These are phyloP conservation scores for Myriosclerotinia duriaeana DNA, from an alignment of 2,329 filamentous ascomycete species.

Conservation along the genomic window DNA sequence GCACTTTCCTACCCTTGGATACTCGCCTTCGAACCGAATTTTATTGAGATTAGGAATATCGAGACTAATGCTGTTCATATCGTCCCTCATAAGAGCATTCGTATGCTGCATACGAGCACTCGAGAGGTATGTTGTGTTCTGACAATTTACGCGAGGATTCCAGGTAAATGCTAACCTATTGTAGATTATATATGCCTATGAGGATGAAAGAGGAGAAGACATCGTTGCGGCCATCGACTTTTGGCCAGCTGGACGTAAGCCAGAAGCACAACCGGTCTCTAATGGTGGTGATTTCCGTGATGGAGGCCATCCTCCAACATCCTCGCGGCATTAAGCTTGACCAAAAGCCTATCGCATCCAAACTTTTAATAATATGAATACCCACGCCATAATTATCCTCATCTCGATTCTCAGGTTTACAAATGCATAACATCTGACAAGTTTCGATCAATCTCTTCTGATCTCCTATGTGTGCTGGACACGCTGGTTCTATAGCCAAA, in stretches of 20 bases:
- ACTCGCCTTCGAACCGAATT: conserved; percentile 93
- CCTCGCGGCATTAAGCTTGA: conserved; percentile 34
- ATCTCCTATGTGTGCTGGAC: conserved; percentile 24
- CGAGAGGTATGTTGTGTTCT: conserved; percentile 70
- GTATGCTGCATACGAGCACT: conserved; percentile 95
- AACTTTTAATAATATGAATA: conserved; percentile 23
- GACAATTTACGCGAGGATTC: conserved; percentile 9
- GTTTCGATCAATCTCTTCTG: conserved; percentile 22
- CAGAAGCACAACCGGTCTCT: conserved; percentile 32
- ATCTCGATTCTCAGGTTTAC: conserved; percentile 19
- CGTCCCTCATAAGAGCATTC: conserved; percentile 91
- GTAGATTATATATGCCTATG: conserved; percentile 95
- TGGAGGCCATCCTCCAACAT: conserved; percentile 32
- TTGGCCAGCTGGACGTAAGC: conserved; percentile 55
- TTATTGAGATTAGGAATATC: conserved; percentile 94
- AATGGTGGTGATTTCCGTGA: conserved; percentile 28
- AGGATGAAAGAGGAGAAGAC: conserved; percentile 91
- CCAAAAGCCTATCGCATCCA: conserved; percentile 12
- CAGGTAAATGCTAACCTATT: conserved; percentile 30
- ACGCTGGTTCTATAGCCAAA: conserved; percentile 22
- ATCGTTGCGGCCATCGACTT: conserved; percentile 95
- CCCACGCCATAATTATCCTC: conserved; percentile 21
- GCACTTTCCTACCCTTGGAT: conserved; percentile 97
- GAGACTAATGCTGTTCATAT: conserved; percentile 95
- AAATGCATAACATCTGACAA: conserved; percentile 23